Evolutionary conservation across 352 stramenopile species (phyloP).

Genomic region (Pythium dissotocum): DNA sequence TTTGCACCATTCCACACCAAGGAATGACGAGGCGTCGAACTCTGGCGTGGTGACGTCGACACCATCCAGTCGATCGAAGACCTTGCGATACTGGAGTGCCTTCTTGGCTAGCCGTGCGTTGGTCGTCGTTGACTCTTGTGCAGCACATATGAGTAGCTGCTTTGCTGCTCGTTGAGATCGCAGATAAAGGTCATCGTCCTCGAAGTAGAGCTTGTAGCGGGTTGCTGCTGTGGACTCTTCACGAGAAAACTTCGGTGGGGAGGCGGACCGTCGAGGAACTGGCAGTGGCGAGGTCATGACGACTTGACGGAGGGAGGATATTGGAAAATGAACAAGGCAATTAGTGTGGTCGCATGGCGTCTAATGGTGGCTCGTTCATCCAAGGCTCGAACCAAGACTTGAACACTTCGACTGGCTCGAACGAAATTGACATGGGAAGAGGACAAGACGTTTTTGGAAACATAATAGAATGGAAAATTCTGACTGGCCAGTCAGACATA

Average conservation of each 20-base stretch:
- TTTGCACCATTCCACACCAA: conserved; percentile 44
- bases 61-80: conserved; percentile 7
- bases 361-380: too few species aligned
- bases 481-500: background rate
- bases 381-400: background rate
- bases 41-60: conserved; percentile 33
- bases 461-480: background rate
- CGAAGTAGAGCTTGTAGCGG: conserved; percentile 1
- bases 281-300: background rate
- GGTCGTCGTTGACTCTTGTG: background rate
- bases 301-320: background rate
- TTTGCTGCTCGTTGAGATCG: background rate
- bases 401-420: background rate
- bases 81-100: conserved; percentile 24
- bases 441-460: background rate
- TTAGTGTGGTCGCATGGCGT: too few species aligned
- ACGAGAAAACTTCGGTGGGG: too few species aligned
- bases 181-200: background rate
- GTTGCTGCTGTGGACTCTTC: background rate
- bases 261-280: background rate
- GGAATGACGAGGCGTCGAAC: conserved; percentile 52
- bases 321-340: too few species aligned
- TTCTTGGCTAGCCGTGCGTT: conserved; percentile 4
- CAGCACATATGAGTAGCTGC: background rate
- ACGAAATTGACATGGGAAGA: background rate